Evolutionary conservation across 331 rosid species (phyloP), one percentile per base, ranked within the genome.

Genomic region (Acacia concinna): DNA sequence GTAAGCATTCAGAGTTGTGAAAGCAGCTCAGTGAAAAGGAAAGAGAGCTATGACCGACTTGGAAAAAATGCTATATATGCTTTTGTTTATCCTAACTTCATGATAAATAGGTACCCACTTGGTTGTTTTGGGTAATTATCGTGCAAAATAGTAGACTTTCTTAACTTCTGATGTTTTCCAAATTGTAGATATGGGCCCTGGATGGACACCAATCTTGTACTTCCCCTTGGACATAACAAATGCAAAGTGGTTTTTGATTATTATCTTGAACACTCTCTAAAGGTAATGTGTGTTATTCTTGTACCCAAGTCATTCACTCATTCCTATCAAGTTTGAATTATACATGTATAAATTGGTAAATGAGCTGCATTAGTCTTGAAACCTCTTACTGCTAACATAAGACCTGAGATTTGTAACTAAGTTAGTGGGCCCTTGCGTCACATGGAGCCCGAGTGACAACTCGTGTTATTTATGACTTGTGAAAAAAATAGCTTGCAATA

Each of bases 181-280:
- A 69, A 52, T 20, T 71, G 37, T 79, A 92, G 98, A 84, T 94
- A 94, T 87, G 98, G 98, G 82, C 97, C 98, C 70, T 94, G 97
- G 97, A 92, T 92, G 98, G 98, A 92, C 81, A 92, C 96, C 71
- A 94, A 94, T 83, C 96, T 94, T 23, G 98, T 94, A 77, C 87
- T 92, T 63, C 98, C 98, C 14, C 86, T 92, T 12, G 97, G 94
- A 89, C 91, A 88, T 25, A 78, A 81, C 70, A 92, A 87, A 89
- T 92, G 97, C 78, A 88, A 38, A 78, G 97, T 92, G 41, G 84
- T 89, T 82, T 94, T 92, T 81, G 97, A 94, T 81, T 94, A 91
- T 81, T 94, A 88, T 82, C 94, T 92, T 63, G 98, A 91, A 81
- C 76, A 86, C 86, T 69, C 96, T 7, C 80, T 84, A 17, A 78